phyloP scores from a whole-genome alignment of 2,329 filamentous ascomycete genomes.

The Penicillium sp. region DNA sequence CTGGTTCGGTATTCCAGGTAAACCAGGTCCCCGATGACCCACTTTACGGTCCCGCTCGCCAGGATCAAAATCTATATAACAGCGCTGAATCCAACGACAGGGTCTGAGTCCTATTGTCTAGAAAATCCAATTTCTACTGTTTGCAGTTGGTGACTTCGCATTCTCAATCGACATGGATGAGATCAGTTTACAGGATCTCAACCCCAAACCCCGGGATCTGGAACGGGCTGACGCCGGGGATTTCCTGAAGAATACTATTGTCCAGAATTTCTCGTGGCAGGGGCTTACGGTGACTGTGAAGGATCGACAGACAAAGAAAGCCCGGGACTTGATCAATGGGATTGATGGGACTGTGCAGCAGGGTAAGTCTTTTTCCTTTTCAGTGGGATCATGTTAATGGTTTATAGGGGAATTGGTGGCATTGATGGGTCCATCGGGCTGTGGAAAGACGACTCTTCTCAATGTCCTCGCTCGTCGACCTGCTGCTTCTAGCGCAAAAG shows the following conservation, averaged over 20 bases:
- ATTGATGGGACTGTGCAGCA: conserved; percentile 60
- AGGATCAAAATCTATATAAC: conserved; percentile 6
- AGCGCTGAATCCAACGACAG: conserved; percentile 1
- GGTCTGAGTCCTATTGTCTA: not conserved
- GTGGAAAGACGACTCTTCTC: conserved; percentile 77
- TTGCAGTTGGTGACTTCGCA: not conserved
- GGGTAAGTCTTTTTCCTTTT: conserved; percentile 36
- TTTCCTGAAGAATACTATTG: conserved; percentile 53
- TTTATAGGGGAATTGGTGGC: conserved; percentile 63
- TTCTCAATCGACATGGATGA: conserved; percentile 6
- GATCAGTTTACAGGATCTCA: not conserved
- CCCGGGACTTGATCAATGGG: conserved; percentile 57
- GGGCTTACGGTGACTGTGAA: conserved; percentile 65
- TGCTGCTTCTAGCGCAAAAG: conserved; percentile 49
- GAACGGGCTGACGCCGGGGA: conserved; percentile 26
- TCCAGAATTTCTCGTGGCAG: conserved; percentile 61
- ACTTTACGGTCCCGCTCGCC: too few species aligned
- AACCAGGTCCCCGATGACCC: too few species aligned
- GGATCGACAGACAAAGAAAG: conserved; percentile 59
- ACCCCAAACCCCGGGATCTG: conserved; percentile 21
- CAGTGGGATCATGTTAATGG: not conserved
- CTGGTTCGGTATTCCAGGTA: too few species aligned
- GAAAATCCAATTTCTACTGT: too few species aligned
- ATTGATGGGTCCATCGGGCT: conserved; percentile 69
- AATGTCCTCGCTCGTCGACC: conserved; percentile 67